Evolutionary conservation across 257 asterid species (phyloP), one percentile per base, ranked within the genome.

Genomic region (Coffea eugenioides): DNA sequence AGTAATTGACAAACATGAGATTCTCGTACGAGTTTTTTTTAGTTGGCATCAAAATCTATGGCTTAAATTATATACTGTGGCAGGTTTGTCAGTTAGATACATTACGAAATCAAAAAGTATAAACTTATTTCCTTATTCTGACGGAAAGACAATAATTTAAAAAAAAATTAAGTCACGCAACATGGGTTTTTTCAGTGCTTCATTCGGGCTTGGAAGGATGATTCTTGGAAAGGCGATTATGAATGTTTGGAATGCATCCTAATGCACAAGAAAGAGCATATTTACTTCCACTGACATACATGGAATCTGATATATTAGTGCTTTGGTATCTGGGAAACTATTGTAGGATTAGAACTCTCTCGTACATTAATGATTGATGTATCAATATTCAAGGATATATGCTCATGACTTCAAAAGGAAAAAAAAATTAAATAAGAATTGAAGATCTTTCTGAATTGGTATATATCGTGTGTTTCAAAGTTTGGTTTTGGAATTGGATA

Each of bases 231-330:
- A 45, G 54, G 39, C n/a, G 41, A 9, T 46, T 46, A 13, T 25
- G 45, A 49, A 49, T 25, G 23, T n/a, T 72, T 49, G 25, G 61
- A 72, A 49, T 72, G 76, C 76, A 49, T 25, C 25, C 21, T 23
- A 25, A 48, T 13, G 59, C 59, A 21, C 57, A 45, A 71, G 59
- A 71, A 12, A 71, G 43, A 71, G 76, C 61, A 71, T 71, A 71
- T 71, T 46, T 70, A 45, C 57, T 71, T 45, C 57, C 75, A 45
- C 39, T 71, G 9, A 45, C 21, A 43, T 69, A 7, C 74, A 41
- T 41, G 54, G 74, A 21, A 69, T 69, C 74, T 69, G 31, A 41
- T 69, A 41, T 41, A 23, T 14, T 13, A 39, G 43, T 39, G 43
- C 43, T 39, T 39, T 39, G 43, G 0, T 39, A 39, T 39, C 4